Percentiles rank a stretch among this genome's conserved stretches.
Evolutionary conservation across 768 basidiomycete species (phyloP).

Genomic region (Russula emetica): DNA sequence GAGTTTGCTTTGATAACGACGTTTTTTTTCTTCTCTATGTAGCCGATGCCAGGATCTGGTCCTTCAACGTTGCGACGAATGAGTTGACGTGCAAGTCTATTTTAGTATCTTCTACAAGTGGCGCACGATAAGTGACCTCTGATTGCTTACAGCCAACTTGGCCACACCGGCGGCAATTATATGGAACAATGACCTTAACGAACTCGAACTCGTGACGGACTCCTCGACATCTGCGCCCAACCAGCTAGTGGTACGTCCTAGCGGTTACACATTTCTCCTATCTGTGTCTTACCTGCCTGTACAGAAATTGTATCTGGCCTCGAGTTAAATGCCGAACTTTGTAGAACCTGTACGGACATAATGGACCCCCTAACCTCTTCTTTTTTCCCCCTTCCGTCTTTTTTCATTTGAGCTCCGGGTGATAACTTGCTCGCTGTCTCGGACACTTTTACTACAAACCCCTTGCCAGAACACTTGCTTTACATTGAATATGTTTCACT

Average conservation of each 20-base stretch:
- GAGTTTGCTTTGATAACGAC: neutral
- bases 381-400: neutral
- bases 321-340: neutral
- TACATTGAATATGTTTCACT: neutral
- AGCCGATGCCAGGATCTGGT: conserved; percentile 14
- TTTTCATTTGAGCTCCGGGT: neutral
- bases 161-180: neutral
- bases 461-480: neutral
- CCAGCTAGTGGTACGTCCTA: conserved; percentile 5
- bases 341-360: neutral
- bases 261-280: neutral
- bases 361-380: neutral
- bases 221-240: too few relatives aligned
- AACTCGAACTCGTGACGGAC: neutral
- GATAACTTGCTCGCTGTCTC: neutral
- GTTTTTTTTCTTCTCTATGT: neutral
- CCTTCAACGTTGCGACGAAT: neutral
- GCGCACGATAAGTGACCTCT: neutral
- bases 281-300: neutral
- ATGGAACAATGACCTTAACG: neutral
- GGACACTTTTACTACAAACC: neutral
- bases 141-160: conserved; percentile 1
- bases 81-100: conserved; percentile 13
- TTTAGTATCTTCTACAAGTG: neutral
- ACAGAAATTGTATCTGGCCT: conserved; percentile 11